A percentile compares a stretch with the other conserved stretches of the same genome.
phyloP scores from a whole-genome alignment of 805 yeast genomes.

The Candida taoyuanica region DNA sequence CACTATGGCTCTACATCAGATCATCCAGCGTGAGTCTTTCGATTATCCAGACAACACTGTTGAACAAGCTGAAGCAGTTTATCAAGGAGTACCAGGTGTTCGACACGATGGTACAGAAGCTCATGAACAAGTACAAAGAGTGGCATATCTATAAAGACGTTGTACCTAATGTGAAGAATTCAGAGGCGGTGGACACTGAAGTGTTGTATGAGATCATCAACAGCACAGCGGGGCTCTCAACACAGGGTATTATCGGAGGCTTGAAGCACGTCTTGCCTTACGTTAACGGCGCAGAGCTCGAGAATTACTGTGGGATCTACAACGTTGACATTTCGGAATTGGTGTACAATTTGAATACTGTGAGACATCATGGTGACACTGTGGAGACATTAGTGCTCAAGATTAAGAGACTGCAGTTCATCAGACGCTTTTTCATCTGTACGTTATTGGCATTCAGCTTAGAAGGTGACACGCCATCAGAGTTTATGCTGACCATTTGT shows the following conservation, averaged over 20 bases:
- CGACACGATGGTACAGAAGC: constrained; percentile 27
- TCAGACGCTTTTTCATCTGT: constrained; percentile 41
- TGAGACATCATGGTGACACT: constrained; percentile 5
- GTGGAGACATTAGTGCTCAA: constrained; percentile 27
- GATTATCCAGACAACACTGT: constrained; percentile 11
- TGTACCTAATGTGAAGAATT: constrained; percentile 3
- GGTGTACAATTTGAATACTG: constrained; percentile 17
- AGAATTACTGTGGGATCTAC: constrained; percentile 41
- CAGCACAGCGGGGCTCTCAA: constrained; percentile 31
- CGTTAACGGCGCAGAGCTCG: constrained; percentile 31
- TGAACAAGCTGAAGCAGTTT: constrained; percentile 17
- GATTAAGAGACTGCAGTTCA: constrained; percentile 31
- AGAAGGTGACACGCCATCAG: constrained; percentile 7
- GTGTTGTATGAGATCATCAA: constrained; percentile 19
- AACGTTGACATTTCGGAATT: constrained; percentile 31
- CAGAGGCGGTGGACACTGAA: constrained; percentile 2
- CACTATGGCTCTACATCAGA: constrained; percentile 8
- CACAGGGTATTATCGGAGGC: constrained; percentile 28
- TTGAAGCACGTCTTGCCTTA: constrained; percentile 27
- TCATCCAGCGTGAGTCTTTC: constrained; percentile 5
- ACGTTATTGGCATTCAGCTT: constrained; percentile 33
- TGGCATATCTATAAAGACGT: constrained; percentile 22
- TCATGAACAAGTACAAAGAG: constrained; percentile 29
- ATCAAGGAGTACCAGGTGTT: constrained; percentile 23
- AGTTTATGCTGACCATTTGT: constrained; percentile 7